Percentiles rank a stretch among this genome's conserved stretches.
Evolutionary conservation across 495 filamentous ascomycete species (phyloP).

Genomic region (Aspergillus incahuasiensis): DNA sequence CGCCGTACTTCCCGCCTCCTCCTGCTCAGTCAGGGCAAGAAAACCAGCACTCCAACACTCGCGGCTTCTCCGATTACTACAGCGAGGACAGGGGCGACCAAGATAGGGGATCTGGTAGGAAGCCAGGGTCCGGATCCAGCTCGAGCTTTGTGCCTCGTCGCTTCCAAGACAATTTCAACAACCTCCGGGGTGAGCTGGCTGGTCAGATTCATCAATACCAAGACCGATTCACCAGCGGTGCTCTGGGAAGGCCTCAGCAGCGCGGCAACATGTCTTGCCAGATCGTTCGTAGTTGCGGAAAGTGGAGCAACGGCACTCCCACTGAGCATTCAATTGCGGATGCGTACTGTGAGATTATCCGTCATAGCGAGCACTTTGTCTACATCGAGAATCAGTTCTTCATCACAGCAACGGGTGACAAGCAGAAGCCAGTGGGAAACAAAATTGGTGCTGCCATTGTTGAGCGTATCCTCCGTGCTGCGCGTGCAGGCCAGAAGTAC

Average conservation of each 20-base stretch:
- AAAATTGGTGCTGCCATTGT: constrained; percentile 85
- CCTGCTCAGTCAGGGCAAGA: constrained; percentile 26
- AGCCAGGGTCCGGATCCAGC: not conserved
- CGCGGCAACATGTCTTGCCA: constrained; percentile 58
- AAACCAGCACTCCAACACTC: constrained; percentile 27
- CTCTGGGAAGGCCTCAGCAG: constrained; percentile 22
- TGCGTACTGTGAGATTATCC: constrained; percentile 81
- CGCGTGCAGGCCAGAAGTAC: constrained; percentile 65
- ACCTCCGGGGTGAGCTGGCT: constrained; percentile 41
- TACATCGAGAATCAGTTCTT: constrained; percentile 99
- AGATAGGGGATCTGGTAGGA: constrained; percentile 21
- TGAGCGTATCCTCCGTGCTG: constrained; percentile 77
- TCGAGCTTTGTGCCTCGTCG: constrained; percentile 24
- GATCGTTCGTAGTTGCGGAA: constrained; percentile 62
- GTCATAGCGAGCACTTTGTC: constrained; percentile 74
- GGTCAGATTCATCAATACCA: constrained; percentile 48
- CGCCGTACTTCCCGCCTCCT: constrained; percentile 43
- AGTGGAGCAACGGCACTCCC: constrained; percentile 67
- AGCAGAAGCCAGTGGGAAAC: constrained; percentile 78
- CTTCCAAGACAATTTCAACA: constrained; percentile 34
- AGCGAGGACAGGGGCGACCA: constrained; percentile 28
- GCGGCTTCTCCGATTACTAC: constrained; percentile 36
- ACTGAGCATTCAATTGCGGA: constrained; percentile 85
- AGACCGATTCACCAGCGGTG: constrained; percentile 28
- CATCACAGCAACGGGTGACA: constrained; percentile 78